Base-by-base conservation (phyloP, 2,329 filamentous ascomycete species). In the Colletotrichum sidae region DNA sequence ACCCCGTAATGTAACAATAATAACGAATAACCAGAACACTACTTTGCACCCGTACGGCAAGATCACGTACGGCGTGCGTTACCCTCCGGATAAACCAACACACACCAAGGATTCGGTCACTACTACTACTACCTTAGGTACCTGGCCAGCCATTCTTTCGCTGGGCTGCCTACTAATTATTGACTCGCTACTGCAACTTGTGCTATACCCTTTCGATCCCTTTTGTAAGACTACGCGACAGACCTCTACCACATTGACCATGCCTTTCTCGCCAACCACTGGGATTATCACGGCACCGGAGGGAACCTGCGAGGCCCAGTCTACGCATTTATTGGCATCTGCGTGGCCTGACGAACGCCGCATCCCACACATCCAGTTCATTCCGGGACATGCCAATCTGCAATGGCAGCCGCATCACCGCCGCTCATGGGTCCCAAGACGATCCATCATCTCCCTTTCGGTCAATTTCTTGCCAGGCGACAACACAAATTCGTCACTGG, bases 401-500 rank as follows among this genome's bases (percentile, higher is more conserved):
- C 47, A 62, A 56, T 61, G 58, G 58, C 62, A 65, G 41, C 52
- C 41, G 52, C 62, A 47, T 62, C 51, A 44, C 51, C 39, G 52
- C 57, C 41, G 46, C 38, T 44, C 52, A 51, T 38, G 42, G 39
- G 44, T 34, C 41, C 45, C 25, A 45, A 15, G 25, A 61, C 41
- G 17, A 65, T 46, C 57, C 45, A 56, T 65, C 62, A 53, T 46
- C 35, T 56, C 58, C 52, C 52, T 52, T 65, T 62, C 47, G 45
- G 62, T 52, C 58, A 46, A 25, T 62, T 53, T 45, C 35, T 44
- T 57, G 47, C 41, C 62, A 17, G 52, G 51, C 51, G 49, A 62
- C 17, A 51, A 17, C 51, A 41, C 52, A 45, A 62, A 53, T 65
- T 61, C 62, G 62, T 65, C 62, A 62, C 46, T 35, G 15, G 62